These are phyloP conservation scores for Aegilops speltoides DNA, from an alignment of 176 grass and related monocot species.

Conservation along the genomic window DNA sequence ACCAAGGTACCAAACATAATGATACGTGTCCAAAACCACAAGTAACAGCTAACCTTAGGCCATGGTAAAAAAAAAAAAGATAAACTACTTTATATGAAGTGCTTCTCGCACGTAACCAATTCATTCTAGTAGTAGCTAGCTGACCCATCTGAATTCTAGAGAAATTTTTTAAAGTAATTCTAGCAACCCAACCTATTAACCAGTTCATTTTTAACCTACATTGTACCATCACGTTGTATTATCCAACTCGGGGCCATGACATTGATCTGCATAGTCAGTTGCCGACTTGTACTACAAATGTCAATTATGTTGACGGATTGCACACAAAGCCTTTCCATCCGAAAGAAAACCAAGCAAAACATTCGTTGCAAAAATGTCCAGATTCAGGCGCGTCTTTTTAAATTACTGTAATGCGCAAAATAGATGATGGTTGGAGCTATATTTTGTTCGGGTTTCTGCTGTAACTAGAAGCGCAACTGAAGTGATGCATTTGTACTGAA, in stretches of 20 bases:
- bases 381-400: background rate
- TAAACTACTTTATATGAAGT: background rate
- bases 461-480: background rate
- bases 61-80: too few relatives aligned
- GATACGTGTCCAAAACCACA: too few relatives aligned
- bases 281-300: background rate
- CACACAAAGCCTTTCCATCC: background rate
- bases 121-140: background rate
- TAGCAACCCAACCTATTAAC: background rate
- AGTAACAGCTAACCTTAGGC: background rate
- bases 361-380: background rate
- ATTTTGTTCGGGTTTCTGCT: background rate
- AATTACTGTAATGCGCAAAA: background rate
- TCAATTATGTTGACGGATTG: background rate
- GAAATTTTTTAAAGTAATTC: background rate
- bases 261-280: background rate
- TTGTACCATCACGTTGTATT: background rate
- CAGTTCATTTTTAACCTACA: background rate
- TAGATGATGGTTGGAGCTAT: background rate
- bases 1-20: too few relatives aligned
- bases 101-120: background rate
- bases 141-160: background rate
- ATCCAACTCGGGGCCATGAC: background rate
- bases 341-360: background rate
- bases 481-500: background rate